Percentiles rank a stretch among this genome's conserved stretches.
These are phyloP conservation scores for Penicillium robsamsonii DNA, from an alignment of 495 filamentous ascomycete genomes.

Conservation along the genomic window DNA sequence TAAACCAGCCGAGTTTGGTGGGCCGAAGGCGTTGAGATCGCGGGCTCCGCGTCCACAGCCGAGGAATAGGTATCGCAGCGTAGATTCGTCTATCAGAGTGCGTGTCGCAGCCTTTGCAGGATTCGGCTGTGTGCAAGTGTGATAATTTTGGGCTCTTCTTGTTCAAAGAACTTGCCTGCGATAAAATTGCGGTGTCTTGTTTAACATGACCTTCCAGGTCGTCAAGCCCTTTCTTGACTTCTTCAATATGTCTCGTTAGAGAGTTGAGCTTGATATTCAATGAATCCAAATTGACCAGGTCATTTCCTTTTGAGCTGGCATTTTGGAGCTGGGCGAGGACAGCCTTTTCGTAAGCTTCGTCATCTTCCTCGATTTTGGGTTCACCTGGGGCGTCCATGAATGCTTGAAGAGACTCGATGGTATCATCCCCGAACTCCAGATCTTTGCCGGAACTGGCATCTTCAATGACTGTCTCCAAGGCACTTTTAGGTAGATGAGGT, in stretches of 20 bases:
- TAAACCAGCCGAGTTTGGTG: conserved; percentile 56
- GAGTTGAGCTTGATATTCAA: conserved; percentile 60
- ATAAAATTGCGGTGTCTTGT: conserved; percentile 29
- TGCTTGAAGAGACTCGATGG: conserved; percentile 60
- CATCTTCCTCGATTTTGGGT: conserved; percentile 37
- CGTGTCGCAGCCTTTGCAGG: conserved; percentile 31
- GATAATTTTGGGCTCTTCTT: conserved; percentile 8
- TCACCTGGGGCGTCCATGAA: conserved; percentile 42
- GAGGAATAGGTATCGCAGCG: conserved; percentile 55
- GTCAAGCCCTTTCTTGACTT: conserved; percentile 64
- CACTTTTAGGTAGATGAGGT: conserved; percentile 50
- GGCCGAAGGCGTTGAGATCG: conserved; percentile 44
- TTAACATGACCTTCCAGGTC: conserved; percentile 61
- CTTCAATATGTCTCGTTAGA: conserved; percentile 60
- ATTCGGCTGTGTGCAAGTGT: conserved; percentile 15
- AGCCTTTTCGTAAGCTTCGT: conserved; percentile 36
- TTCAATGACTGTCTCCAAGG: conserved; percentile 52
- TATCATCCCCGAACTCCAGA: conserved; percentile 55
- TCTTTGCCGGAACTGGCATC: conserved; percentile 48
- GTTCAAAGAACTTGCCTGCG: conserved; percentile 15
- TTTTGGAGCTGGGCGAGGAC: conserved; percentile 36
- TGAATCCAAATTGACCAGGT: conserved; percentile 53
- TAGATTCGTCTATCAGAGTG: conserved; percentile 29
- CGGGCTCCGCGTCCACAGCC: conserved; percentile 51
- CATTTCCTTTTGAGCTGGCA: conserved; percentile 31